A percentile compares a stretch with the other conserved stretches of the same genome.
Evolutionary conservation across 2,329 filamentous ascomycete species (phyloP).

Genomic region (Pseudonectria foliicola): DNA sequence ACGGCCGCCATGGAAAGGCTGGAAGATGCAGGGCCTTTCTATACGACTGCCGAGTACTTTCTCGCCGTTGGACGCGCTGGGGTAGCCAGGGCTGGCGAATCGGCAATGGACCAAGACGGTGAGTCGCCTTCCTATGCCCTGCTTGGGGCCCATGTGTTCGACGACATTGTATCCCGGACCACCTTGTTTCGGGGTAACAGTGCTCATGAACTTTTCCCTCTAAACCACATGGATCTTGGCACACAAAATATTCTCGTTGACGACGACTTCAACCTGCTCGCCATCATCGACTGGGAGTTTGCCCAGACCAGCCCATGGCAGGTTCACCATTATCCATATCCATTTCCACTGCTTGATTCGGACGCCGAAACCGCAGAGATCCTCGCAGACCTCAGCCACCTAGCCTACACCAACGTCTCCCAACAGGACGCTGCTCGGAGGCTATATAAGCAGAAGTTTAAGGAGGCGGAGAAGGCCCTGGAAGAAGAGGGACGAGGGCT

Average conservation of each 20-base stretch:
- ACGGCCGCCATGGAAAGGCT: constrained; percentile 1
- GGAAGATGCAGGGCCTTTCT: constrained; percentile 13
- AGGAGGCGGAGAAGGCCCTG: constrained; percentile 8
- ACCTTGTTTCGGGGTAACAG: constrained; percentile 12
- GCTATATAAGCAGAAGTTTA: constrained; percentile 11
- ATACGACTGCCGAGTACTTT: background rate
- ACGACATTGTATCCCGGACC: constrained; percentile 14
- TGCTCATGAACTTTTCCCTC: constrained; percentile 9
- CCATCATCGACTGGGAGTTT: constrained; percentile 27
- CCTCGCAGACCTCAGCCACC: constrained; percentile 10
- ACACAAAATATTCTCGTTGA: constrained; percentile 27
- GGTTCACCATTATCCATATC: constrained; percentile 25
- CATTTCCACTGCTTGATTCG: constrained; percentile 18
- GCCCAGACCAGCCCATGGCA: constrained; percentile 24
- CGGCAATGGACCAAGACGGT: too few species aligned
- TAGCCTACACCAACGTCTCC: constrained; percentile 10
- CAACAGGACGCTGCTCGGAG: constrained; percentile 7
- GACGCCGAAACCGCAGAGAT: constrained; percentile 9
- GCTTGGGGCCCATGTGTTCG: constrained; percentile 14
- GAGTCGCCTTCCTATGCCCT: too few species aligned
- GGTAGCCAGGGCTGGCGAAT: too few species aligned
- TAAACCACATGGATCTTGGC: constrained; percentile 28
- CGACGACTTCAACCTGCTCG: constrained; percentile 22
- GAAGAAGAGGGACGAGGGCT: background rate
- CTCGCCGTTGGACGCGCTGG: too few species aligned